Conservation (phyloP, 805 yeast species). For the Candida peoriensis region DNA sequence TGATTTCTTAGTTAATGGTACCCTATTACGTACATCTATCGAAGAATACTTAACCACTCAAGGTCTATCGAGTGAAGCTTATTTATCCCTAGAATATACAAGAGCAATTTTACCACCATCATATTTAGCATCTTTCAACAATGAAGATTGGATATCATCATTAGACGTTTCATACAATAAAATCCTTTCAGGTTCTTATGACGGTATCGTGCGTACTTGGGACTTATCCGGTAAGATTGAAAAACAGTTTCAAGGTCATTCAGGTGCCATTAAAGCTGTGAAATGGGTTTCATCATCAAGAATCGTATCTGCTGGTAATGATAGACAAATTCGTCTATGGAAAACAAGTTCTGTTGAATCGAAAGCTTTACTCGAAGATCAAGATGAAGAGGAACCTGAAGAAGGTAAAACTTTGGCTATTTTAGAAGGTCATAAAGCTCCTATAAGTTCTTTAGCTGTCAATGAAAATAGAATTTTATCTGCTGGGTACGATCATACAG, state of each 20-base stretch:
- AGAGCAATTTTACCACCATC: slow-evolving; percentile 94
- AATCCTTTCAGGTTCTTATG: slow-evolving; percentile 87
- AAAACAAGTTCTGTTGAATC: slow-evolving; percentile 45
- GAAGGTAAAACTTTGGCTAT: slow-evolving; percentile 78
- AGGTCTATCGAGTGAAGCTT: slow-evolving; percentile 79
- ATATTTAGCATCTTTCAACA: slow-evolving; percentile 77
- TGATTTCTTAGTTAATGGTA: slow-evolving; percentile 87
- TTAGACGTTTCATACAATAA: slow-evolving; percentile 38
- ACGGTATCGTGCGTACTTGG: slow-evolving; percentile 90
- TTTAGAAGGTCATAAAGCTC: slow-evolving; percentile 84
- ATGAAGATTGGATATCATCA: slow-evolving; percentile 95
- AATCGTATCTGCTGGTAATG: slow-evolving; percentile 82
- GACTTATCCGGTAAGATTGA: slow-evolving; percentile 74
- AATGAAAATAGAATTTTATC: slow-evolving; percentile 64
- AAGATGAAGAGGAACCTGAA: slow-evolving; percentile 44
- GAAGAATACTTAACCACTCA: slow-evolving; percentile 71
- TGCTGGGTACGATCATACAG: slow-evolving; percentile 73
- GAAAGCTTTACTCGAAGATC: slow-evolving; percentile 17
- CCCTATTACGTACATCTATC: slow-evolving; percentile 69
- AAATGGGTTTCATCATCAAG: slow-evolving; percentile 73
- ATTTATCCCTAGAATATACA: slow-evolving; percentile 80
- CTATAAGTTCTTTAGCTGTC: slow-evolving; percentile 68
- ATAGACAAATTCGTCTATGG: slow-evolving; percentile 87
- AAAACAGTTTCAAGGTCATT: slow-evolving; percentile 81
- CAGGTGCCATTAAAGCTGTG: slow-evolving; percentile 79